These are phyloP conservation scores for Peronosclerospora sorghi DNA, from an alignment of 352 stramenopile genomes.

Conservation along the genomic window DNA sequence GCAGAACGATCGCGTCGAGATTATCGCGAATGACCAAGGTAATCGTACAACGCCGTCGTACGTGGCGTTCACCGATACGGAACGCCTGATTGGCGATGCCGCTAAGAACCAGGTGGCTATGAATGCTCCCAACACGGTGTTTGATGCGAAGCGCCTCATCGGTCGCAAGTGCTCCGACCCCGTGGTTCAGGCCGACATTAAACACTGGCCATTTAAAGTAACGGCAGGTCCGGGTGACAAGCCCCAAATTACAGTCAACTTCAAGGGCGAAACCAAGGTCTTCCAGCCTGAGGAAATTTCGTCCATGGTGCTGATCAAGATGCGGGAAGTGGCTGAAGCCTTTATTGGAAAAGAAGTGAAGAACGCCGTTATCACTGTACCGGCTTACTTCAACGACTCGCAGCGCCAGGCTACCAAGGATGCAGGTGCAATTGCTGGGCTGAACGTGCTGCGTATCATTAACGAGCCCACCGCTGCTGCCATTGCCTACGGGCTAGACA, in stretches of 20 bases:
- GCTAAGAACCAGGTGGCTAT: conserved; percentile 87
- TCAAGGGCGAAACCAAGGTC: conserved; percentile 50
- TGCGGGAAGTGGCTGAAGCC: conserved; percentile 52
- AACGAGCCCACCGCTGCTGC: conserved; percentile 92
- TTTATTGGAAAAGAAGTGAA: conserved; percentile 53
- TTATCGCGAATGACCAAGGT: conserved; percentile 94
- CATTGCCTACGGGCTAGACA: conserved; percentile 89
- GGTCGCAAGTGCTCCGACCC: conserved; percentile 87
- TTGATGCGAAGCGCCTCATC: too few species aligned
- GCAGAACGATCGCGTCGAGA: too few species aligned
- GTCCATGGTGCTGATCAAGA: conserved; percentile 68
- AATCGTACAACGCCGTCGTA: conserved; percentile 94
- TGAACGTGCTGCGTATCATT: too few species aligned
- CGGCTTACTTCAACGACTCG: too few species aligned
- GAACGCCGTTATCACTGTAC: conserved; percentile 89
- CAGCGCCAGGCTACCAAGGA: too few species aligned
- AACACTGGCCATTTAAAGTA: too few species aligned
- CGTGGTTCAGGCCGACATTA: conserved; percentile 79
- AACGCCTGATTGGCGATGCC: too few species aligned
- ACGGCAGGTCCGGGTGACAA: conserved; percentile 70
- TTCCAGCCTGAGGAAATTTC: conserved; percentile 80
- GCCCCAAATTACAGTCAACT: conserved; percentile 60
- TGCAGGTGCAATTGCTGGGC: too few species aligned
- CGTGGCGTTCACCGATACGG: conserved; percentile 92
- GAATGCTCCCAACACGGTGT: conserved; percentile 93